Evolutionary conservation across 2,329 filamentous ascomycete genomes (phyloP), one percentile per base, ranked within the genome.

Genomic region (Pestalotiopsis sp.): DNA sequence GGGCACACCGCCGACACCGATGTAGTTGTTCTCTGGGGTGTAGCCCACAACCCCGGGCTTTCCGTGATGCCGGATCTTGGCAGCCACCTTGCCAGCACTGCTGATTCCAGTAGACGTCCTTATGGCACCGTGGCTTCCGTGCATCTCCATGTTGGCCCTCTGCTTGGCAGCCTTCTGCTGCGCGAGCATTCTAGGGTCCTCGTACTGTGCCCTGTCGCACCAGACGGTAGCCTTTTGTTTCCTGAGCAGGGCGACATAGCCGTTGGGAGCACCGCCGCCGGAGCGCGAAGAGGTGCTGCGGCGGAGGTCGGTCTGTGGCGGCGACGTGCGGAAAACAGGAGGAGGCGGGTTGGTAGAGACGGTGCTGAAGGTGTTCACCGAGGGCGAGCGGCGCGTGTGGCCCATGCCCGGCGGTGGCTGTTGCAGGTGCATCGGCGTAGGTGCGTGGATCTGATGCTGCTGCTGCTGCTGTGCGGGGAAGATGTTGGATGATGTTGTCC

Each of bases 171-270:
- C 92, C 68, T 93, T 89, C 79, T 97, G 94, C 76, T 95, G 92
- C 36, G 94, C 94, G 3, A 92, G 83, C 68, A 96, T 83, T 64
- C 94, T 88, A 0, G 95, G 93, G 78, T 99, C 96, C 80, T 98
- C 94, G 71, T 93, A 91, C 79, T 99, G 96, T 11, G 95, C 89
- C 66, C 95, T 92, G 78, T 98, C 96, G 83, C 95, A 98, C 96
- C 96, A 99, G 4, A 99, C 96, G 0, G 96, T 99, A 39, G 94
- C 96, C 80, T 98, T 98, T 81, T 99, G 96, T 79, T 95, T 95
- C 71, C 96, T 90, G 82, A 99, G 91, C n/a, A 98, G 87, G 45
- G 96, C 95, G 65, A 99, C 96, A 80, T 99, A 99, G 72, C 94
- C 91, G n/a, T 87, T 87, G 1, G 92, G 82, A 70, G 88, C 87